phyloP scores from a whole-genome alignment of 2,329 filamentous ascomycete species.

The Phoma herbarum region DNA sequence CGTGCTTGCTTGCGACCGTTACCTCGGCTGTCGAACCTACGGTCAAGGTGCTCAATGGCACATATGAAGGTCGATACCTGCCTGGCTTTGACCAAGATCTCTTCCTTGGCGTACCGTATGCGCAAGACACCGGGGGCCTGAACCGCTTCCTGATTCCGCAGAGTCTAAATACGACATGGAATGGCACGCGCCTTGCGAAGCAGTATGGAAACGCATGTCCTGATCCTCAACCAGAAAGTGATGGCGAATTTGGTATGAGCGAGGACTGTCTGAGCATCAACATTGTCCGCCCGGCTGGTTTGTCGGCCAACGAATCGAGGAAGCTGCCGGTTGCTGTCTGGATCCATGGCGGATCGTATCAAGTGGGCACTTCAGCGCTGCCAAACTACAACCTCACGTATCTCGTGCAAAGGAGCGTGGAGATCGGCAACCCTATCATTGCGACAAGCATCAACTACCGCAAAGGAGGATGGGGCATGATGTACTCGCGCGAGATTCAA shows the following conservation, averaged over 20 bases:
- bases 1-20: conserved; percentile 25
- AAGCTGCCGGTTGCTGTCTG: conserved; percentile 67
- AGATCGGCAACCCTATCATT: conserved; percentile 49
- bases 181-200: conserved; percentile 51
- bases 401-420: conserved; percentile 61
- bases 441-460: conserved; percentile 56
- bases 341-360: conserved; percentile 63
- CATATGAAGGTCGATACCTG: conserved; percentile 46
- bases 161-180: conserved; percentile 57
- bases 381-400: conserved; percentile 70
- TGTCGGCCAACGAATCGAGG: conserved; percentile 45
- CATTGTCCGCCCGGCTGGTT: conserved; percentile 63
- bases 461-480: conserved; percentile 74
- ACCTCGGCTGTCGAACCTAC: conserved; percentile 32
- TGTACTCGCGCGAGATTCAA: conserved; percentile 59
- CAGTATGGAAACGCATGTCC: conserved; percentile 55
- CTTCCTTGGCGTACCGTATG: conserved; percentile 64
- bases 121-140: conserved; percentile 62
- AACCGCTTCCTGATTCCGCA: conserved; percentile 64
- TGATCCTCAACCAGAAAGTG: conserved; percentile 38
- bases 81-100: conserved; percentile 55
- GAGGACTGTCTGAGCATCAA: conserved; percentile 72
- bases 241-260: conserved; percentile 50
- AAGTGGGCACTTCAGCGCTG: conserved; percentile 55
- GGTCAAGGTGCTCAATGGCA: conserved; percentile 46